Evolutionary conservation across 352 stramenopile genomes (phyloP), one percentile per base, ranked within the genome.

Genomic region (Poterioochromonas sp.): DNA sequence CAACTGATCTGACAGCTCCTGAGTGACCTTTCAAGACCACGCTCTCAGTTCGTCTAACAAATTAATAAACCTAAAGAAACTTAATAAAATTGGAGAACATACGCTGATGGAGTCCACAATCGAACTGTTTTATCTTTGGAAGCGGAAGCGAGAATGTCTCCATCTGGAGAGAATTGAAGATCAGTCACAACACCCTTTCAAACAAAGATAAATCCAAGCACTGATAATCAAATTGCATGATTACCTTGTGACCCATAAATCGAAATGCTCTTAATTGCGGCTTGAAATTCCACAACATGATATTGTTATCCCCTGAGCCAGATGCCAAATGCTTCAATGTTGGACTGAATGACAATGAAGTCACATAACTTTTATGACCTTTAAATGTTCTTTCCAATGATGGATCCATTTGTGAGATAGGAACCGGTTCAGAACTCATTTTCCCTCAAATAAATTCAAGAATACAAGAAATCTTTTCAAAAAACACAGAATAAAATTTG

Each of bases 211-310:
- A n/a, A n/a, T n/a, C n/a, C n/a, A n/a, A n/a, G n/a, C n/a, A n/a
- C n/a, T n/a, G n/a, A n/a, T n/a, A n/a, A n/a, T n/a, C n/a, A n/a
- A n/a, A n/a, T n/a, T 65, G 43, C 83, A 85, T 1, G 22, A 62
- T 83, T 0, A 87, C 86, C n/a, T 86, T 85, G 79, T 94, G 90
- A 0, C 89, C 90, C 39, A 86, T 80, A 74, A 88, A 93, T 44
- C 87, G 86, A 82, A 91, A 95, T 64, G 90, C 87, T 39, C 81
- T 2, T 62, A 82, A 73, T 79, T 93, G 86, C 54, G 87, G 88
- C 32, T 85, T 85, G 81, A 95, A 95, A 83, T 94, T 93, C 91
- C 91, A 96, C 37, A 96, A 68, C 88, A 96, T 94, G 43, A 96
- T 87, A 37, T 81, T 83, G 51, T 87, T 85, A 73, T 95, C 90